Evolutionary conservation across 2,329 filamentous ascomycete species (phyloP).

Genomic region (Alternaria gaisen): DNA sequence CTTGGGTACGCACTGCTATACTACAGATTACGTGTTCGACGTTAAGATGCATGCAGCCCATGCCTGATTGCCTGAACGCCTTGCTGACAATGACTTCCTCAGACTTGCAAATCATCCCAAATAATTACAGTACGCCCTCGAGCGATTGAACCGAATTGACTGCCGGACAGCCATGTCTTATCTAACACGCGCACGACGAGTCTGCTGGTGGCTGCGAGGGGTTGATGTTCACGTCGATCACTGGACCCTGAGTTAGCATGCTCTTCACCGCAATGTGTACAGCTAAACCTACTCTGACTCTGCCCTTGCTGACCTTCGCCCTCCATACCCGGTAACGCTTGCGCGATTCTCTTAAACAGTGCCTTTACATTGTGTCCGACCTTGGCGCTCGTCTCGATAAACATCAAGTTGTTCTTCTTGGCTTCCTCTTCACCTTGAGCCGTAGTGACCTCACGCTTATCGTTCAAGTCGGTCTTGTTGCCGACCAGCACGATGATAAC

Average conservation of each 20-base stretch:
- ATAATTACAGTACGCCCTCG: slow-evolving; percentile 49
- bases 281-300: slow-evolving; percentile 74
- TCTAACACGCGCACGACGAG: slow-evolving; percentile 51
- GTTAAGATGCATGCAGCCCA: slow-evolving; percentile 25
- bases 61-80: slow-evolving; percentile 50
- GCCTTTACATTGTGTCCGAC: slow-evolving; percentile 98
- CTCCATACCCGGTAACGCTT: slow-evolving; percentile 97
- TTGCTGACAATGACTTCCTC: slow-evolving; percentile 48
- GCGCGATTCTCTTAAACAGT: slow-evolving; percentile 96
- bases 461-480: slow-evolving; percentile 98
- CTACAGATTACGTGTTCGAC: slow-evolving; percentile 42
- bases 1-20: slow-evolving; percentile 41
- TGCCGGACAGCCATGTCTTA: slow-evolving; percentile 5
- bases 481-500: slow-evolving; percentile 98
- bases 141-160: slow-evolving; percentile 28
- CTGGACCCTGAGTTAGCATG: slow-evolving; percentile 56
- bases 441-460: slow-evolving; percentile 97
- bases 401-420: slow-evolving; percentile 98
- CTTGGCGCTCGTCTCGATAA: slow-evolving; percentile 98
- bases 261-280: background rate
- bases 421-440: slow-evolving; percentile 97
- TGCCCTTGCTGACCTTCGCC: slow-evolving; percentile 81
- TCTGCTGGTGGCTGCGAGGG: slow-evolving; percentile 71
- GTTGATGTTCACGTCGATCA: slow-evolving; percentile 94
- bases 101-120: slow-evolving; percentile 37